phyloP scores from a whole-genome alignment of 1,284 basidiomycete species.

The Pholiota adiposa region DNA sequence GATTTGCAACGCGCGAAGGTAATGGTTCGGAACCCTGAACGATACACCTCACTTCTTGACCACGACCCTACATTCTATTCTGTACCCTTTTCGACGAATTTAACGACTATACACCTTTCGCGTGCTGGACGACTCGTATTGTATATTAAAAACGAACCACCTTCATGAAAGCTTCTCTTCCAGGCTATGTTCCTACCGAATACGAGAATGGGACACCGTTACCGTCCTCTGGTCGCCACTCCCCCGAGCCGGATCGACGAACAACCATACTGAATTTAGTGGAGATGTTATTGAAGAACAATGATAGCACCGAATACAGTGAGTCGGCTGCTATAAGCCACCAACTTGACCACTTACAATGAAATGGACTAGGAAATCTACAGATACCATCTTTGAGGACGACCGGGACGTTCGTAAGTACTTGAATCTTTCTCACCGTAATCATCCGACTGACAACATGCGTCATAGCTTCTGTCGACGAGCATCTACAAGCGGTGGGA shows the following conservation, averaged over 20 bases:
- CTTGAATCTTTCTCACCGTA: not conserved
- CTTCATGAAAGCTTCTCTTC: conserved; percentile 10
- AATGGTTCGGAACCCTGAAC: not conserved
- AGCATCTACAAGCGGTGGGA: conserved; percentile 65
- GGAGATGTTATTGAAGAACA: conserved; percentile 64
- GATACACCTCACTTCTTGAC: not conserved
- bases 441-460: conserved; percentile 1
- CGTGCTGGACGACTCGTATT: not conserved
- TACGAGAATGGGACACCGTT: conserved; percentile 5
- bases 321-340: not conserved
- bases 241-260: conserved; percentile 23
- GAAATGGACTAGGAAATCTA: conserved; percentile 24
- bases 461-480: conserved; percentile 64
- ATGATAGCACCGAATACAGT: conserved; percentile 35
- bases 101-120: not conserved
- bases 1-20: not conserved
- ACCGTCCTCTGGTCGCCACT: conserved; percentile 18
- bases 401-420: conserved; percentile 68
- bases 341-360: not conserved
- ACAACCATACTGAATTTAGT: conserved; percentile 38
- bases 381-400: conserved; percentile 57
- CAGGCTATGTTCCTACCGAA: not conserved
- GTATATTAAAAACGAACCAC: not conserved
- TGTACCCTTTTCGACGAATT: not conserved
- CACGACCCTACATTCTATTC: conserved; percentile 5